Evolutionary conservation across 2,329 filamentous ascomycete genomes (phyloP).

Genomic region (Aspergillus nomiae): DNA sequence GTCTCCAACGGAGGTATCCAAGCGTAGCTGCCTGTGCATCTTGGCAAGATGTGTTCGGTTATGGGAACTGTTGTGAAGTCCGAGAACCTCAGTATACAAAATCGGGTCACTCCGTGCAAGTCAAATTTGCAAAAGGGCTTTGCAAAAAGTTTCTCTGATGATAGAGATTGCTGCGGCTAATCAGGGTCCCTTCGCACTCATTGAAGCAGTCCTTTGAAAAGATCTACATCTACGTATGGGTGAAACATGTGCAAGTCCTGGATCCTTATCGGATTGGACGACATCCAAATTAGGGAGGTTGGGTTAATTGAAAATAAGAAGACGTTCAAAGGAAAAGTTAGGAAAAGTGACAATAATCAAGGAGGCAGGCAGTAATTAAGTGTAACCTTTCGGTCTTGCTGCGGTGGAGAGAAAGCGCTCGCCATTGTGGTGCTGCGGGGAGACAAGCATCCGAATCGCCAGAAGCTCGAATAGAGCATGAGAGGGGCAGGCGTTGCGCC

Average conservation of each 20-base stretch:
- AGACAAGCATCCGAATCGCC: slow-evolving; percentile 14
- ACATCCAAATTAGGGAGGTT: neutral
- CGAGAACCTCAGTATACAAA: neutral
- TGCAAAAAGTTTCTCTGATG: neutral
- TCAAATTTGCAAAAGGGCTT: neutral
- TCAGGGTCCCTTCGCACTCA: neutral
- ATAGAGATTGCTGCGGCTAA: neutral
- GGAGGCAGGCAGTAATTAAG: slow-evolving; percentile 14
- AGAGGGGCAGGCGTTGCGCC: slow-evolving; percentile 11
- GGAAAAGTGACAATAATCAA: neutral
- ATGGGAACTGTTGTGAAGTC: neutral
- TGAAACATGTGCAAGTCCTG: neutral
- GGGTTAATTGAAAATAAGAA: neutral
- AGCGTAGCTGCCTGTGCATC: slow-evolving; percentile 20
- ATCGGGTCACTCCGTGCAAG: neutral
- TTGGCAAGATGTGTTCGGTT: neutral
- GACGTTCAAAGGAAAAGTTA: neutral
- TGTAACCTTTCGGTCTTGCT: slow-evolving; percentile 3
- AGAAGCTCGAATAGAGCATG: slow-evolving; percentile 7
- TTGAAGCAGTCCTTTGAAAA: neutral
- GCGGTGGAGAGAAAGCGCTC: slow-evolving; percentile 11
- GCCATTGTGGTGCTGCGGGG: slow-evolving; percentile 12
- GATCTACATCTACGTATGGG: slow-evolving; percentile 8
- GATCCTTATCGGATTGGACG: neutral
- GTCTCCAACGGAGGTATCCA: slow-evolving; percentile 26